Conservation (phyloP, 768 basidiomycete species). For the Polyporus arcularius region DNA sequence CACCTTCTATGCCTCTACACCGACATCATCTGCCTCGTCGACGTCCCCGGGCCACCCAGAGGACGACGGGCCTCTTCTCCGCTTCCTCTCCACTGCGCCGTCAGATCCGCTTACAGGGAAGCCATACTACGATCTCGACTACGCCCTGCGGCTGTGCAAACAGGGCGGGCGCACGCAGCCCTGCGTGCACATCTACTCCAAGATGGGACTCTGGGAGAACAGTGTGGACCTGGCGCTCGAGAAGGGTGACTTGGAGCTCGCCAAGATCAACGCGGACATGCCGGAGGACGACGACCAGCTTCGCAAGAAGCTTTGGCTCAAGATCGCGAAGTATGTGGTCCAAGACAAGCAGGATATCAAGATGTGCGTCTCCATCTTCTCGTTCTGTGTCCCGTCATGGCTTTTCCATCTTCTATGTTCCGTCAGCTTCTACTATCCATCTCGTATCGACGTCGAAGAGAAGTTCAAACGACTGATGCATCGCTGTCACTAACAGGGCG, state of each 20-base stretch:
- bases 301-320: conserved; percentile 95
- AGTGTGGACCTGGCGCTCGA: conserved; percentile 93
- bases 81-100: conserved; percentile 82
- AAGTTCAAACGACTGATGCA: conserved; percentile 1
- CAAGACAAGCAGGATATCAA: conserved; percentile 98
- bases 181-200: conserved; percentile 95
- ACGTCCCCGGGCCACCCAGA: conserved; percentile 39
- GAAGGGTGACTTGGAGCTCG: conserved; percentile 93
- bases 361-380: conserved; percentile 60
- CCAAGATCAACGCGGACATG: conserved; percentile 93
- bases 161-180: conserved; percentile 77
- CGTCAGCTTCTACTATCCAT: neutral
- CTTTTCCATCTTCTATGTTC: no score
- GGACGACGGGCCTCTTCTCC: conserved; percentile 79
- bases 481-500: conserved; percentile 54
- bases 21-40: conserved; percentile 43
- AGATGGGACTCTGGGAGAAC: conserved; percentile 97
- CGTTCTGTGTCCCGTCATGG: no score
- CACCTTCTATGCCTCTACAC: conserved; percentile 73
- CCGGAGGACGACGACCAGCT: conserved; percentile 83
- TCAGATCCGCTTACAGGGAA: conserved; percentile 78
- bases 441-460: neutral
- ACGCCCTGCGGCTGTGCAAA: conserved; percentile 91
- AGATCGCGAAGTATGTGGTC: conserved; percentile 98
- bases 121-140: conserved; percentile 97